These are phyloP conservation scores for Zoysia japonica DNA, from an alignment of 176 grass and related monocot species.

Conservation along the genomic window DNA sequence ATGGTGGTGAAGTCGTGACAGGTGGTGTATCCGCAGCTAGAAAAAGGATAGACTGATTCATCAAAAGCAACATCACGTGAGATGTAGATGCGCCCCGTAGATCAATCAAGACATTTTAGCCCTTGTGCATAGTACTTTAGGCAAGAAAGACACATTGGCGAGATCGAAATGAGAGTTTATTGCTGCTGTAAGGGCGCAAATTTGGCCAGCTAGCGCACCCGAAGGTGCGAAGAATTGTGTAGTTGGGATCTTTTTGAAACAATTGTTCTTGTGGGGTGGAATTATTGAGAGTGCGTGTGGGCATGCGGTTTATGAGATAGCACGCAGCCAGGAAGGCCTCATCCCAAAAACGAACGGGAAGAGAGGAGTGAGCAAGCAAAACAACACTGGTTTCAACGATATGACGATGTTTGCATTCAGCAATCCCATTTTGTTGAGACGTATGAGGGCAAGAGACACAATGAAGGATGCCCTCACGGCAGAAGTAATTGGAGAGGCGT, in stretches of 20 bases:
- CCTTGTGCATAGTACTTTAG: background rate
- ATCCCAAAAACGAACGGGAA: background rate
- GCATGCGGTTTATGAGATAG: background rate
- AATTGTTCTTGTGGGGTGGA: background rate
- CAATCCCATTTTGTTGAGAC: background rate
- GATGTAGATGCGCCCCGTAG: background rate
- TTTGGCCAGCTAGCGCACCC: background rate
- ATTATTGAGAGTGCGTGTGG: background rate
- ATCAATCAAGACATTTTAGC: background rate
- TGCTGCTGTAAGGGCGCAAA: background rate
- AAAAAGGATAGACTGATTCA: no score
- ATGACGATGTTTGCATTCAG: background rate
- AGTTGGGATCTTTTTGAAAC: background rate
- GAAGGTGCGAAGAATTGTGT: background rate
- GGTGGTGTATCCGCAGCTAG: no score
- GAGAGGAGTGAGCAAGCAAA: background rate
- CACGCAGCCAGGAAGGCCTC: background rate
- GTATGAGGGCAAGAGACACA: background rate
- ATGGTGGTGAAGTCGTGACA: no score
- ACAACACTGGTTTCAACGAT: background rate
- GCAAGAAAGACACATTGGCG: slow-evolving; percentile 2
- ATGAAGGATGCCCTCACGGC: background rate
- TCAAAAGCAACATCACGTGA: background rate
- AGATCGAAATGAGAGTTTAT: background rate
- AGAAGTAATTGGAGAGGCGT: background rate